phyloP scores from a whole-genome alignment of 2,329 filamentous ascomycete genomes.

The Fusarium temperatum region DNA sequence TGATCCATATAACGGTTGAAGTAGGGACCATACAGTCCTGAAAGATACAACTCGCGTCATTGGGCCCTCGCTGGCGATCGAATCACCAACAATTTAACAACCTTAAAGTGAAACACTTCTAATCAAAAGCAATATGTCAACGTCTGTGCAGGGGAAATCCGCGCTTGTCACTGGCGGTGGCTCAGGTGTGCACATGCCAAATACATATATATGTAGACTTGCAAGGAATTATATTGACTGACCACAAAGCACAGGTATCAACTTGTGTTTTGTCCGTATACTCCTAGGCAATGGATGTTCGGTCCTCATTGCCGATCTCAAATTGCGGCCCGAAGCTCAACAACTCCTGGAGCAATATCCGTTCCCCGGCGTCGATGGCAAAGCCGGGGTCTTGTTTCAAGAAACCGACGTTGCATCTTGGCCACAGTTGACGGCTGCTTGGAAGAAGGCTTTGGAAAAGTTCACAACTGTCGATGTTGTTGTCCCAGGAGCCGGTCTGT shows the following conservation, averaged over 20 bases:
- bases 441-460: conserved; percentile 38
- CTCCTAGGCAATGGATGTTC: conserved; percentile 49
- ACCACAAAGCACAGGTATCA: conserved; percentile 45
- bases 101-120: not conserved
- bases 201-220: not conserved
- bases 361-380: conserved; percentile 25
- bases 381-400: conserved; percentile 47
- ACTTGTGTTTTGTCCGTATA: conserved; percentile 47
- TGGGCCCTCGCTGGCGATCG: not conserved
- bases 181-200: conserved; percentile 24
- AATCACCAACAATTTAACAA: not conserved
- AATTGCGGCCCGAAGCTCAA: conserved; percentile 48
- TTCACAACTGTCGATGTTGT: conserved; percentile 49
- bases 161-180: conserved; percentile 36
- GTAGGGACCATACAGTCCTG: not conserved
- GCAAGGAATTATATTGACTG: not conserved
- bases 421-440: conserved; percentile 46
- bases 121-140: conserved; percentile 11
- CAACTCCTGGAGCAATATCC: conserved; percentile 46
- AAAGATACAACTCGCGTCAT: not conserved
- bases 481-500: conserved; percentile 50
- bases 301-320: conserved; percentile 50
- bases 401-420: conserved; percentile 50
- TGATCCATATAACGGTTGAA: not conserved
- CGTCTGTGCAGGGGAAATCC: conserved; percentile 40